phyloP scores from a whole-genome alignment of 192 early-diverging fungal genomes.

The Backusella liffmaniae region DNA sequence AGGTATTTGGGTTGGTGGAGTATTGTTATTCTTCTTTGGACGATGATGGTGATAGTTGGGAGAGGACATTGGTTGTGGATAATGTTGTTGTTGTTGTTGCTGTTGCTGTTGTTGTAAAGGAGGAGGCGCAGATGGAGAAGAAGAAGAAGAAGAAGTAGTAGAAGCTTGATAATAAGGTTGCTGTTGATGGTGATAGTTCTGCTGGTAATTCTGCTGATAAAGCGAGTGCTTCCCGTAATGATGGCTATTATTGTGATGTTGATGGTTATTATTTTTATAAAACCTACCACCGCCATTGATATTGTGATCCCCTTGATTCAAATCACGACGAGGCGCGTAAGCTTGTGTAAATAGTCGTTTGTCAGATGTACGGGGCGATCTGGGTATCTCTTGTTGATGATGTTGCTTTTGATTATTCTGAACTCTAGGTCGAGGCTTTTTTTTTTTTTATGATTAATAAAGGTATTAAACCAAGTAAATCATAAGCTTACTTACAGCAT shows the following conservation, averaged over 20 bases:
- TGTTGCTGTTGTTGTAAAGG: slow-evolving; percentile 28
- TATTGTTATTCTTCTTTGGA: slow-evolving; percentile 24
- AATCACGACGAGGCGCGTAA: slow-evolving; percentile 19
- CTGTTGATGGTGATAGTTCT: background rate
- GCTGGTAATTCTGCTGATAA: slow-evolving; percentile 1
- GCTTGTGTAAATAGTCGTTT: slow-evolving; percentile 36
- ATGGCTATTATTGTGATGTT: background rate
- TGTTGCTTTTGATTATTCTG: background rate
- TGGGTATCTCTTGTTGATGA: slow-evolving; percentile 25
- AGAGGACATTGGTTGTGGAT: background rate
- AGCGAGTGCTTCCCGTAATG: background rate
- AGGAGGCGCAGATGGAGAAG: background rate
- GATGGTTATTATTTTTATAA: background rate
- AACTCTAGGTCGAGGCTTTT: background rate
- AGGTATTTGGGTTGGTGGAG: slow-evolving; percentile 15
- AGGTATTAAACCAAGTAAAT: background rate
- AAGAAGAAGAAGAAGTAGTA: background rate
- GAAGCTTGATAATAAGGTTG: slow-evolving; percentile 6
- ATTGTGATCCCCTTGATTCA: slow-evolving; percentile 10
- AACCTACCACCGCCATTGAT: background rate
- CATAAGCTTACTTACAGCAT: background rate
- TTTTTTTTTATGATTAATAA: background rate
- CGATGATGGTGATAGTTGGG: slow-evolving; percentile 15
- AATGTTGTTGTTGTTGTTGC: slow-evolving; percentile 35
- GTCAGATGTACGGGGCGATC: slow-evolving; percentile 30